A percentile compares a stretch with the other conserved stretches of the same genome.
Evolutionary conservation across 1,284 basidiomycete species (phyloP).

Genomic region (Butyriboletus pseudospeciosus): DNA sequence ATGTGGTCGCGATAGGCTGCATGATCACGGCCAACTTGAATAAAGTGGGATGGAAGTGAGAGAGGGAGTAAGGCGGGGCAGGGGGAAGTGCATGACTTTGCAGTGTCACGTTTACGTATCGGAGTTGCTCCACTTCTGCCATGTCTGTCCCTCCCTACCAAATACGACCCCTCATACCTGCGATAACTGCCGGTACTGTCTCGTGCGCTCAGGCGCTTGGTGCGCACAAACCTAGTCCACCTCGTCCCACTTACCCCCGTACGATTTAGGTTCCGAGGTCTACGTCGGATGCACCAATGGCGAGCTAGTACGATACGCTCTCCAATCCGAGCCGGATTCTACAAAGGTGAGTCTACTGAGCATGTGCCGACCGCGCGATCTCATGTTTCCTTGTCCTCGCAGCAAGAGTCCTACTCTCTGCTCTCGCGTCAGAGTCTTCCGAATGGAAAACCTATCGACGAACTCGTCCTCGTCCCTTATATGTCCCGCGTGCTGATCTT

Average conservation of each 20-base stretch:
- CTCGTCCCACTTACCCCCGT: neutral
- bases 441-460: conserved; percentile 63
- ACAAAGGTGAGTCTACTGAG: conserved; percentile 40
- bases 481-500: conserved; percentile 67
- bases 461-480: conserved; percentile 73
- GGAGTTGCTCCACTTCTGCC: neutral
- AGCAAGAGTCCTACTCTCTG: conserved; percentile 64
- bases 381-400: neutral
- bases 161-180: conserved; percentile 48
- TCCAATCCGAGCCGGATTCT: conserved; percentile 50
- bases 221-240: conserved; percentile 31
- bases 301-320: conserved; percentile 61
- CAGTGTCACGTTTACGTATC: conserved; percentile 16
- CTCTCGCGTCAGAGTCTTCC: conserved; percentile 64
- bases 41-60: neutral
- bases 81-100: conserved; percentile 6
- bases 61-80: conserved; percentile 3
- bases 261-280: conserved; percentile 56
- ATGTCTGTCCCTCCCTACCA: conserved; percentile 55
- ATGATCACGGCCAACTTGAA: conserved; percentile 5
- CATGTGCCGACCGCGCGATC: neutral
- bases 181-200: conserved; percentile 34
- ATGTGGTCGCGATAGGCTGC: conserved; percentile 10
- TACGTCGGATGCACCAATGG: conserved; percentile 73
- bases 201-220: conserved; percentile 48